Evolutionary conservation across 2,329 filamentous ascomycete genomes (phyloP).

Genomic region (Aspergillus eucalypticola): DNA sequence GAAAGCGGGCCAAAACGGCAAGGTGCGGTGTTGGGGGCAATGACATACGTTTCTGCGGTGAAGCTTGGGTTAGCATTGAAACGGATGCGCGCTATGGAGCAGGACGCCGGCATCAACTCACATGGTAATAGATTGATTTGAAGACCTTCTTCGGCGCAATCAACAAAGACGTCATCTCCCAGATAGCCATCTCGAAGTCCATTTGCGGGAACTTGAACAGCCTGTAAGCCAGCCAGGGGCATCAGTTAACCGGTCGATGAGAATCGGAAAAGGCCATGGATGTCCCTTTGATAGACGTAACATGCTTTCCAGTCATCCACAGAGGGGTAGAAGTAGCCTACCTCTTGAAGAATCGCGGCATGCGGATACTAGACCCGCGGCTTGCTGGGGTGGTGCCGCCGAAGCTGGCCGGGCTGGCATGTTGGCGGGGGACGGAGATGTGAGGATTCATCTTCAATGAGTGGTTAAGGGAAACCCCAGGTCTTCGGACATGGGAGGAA

Average conservation of each 20-base stretch:
- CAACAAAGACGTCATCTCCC: conserved; percentile 70
- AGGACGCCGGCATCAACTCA: conserved; percentile 37
- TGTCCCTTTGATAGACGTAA: not conserved
- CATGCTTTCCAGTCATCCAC: not conserved
- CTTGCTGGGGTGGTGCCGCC: conserved; percentile 52
- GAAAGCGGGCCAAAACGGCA: not conserved
- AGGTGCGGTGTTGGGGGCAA: not conserved
- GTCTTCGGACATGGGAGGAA: conserved; percentile 3
- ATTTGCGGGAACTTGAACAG: conserved; percentile 73
- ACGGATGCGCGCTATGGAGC: not conserved
- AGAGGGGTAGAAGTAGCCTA: conserved; percentile 22
- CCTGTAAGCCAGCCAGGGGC: conserved; percentile 32
- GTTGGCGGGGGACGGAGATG: conserved; percentile 60
- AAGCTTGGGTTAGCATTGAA: not conserved
- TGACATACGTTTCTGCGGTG: conserved; percentile 43
- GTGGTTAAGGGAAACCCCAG: conserved; percentile 9
- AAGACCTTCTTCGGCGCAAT: conserved; percentile 72
- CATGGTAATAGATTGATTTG: conserved; percentile 69
- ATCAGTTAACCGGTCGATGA: not conserved
- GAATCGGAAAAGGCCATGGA: not conserved
- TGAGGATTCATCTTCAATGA: conserved; percentile 57
- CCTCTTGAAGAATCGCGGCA: conserved; percentile 69
- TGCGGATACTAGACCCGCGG: conserved; percentile 56
- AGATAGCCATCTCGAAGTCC: conserved; percentile 73
- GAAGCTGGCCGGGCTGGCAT: conserved; percentile 56